A percentile compares a stretch with the other conserved stretches of the same genome.
Conservation (phyloP, 1,284 basidiomycete genomes). For the Bjerkandera adusta region DNA sequence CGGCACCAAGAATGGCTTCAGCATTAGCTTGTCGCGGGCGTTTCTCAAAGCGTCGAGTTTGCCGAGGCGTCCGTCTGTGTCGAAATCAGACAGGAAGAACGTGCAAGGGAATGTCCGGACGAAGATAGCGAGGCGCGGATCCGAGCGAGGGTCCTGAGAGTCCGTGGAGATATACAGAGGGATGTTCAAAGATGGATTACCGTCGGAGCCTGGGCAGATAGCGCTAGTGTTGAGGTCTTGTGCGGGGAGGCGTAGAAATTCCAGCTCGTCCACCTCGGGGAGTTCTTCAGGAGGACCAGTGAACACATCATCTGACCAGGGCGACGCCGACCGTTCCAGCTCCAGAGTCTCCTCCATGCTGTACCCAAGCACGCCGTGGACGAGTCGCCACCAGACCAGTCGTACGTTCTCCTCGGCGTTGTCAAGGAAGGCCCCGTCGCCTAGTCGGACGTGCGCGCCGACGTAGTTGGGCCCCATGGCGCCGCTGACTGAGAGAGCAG, state of each 20-base stretch:
- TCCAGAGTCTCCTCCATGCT: slow-evolving; percentile 34
- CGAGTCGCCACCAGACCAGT: slow-evolving; percentile 54
- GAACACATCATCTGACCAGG: slow-evolving; percentile 13
- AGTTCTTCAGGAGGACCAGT: slow-evolving; percentile 18
- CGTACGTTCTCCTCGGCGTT: slow-evolving; percentile 42
- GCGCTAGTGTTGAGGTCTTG: slow-evolving; percentile 21
- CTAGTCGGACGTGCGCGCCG: slow-evolving; percentile 64
- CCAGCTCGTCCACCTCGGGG: slow-evolving; percentile 21
- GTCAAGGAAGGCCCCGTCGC: slow-evolving; percentile 59
- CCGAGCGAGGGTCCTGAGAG: slow-evolving; percentile 39
- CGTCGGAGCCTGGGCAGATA: slow-evolving; percentile 33
- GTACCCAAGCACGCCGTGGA: slow-evolving; percentile 42
- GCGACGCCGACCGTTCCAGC: slow-evolving; percentile 35
- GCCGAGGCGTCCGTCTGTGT: slow-evolving; percentile 22
- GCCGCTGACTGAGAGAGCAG: slow-evolving; percentile 39
- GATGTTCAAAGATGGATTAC: slow-evolving; percentile 53
- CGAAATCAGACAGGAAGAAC: slow-evolving; percentile 64
- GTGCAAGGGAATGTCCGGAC: slow-evolving; percentile 65
- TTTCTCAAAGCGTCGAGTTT: slow-evolving; percentile 44
- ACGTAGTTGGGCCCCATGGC: slow-evolving; percentile 54
- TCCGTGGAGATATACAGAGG: slow-evolving; percentile 77
- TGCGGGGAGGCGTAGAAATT: slow-evolving; percentile 21
- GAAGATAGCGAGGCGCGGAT: slow-evolving; percentile 50
- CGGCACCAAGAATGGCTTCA: slow-evolving; percentile 53
- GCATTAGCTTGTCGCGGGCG: slow-evolving; percentile 48